Conservation (phyloP, 2,329 filamentous ascomycete species). For the Aspergillus hiratsukae region DNA sequence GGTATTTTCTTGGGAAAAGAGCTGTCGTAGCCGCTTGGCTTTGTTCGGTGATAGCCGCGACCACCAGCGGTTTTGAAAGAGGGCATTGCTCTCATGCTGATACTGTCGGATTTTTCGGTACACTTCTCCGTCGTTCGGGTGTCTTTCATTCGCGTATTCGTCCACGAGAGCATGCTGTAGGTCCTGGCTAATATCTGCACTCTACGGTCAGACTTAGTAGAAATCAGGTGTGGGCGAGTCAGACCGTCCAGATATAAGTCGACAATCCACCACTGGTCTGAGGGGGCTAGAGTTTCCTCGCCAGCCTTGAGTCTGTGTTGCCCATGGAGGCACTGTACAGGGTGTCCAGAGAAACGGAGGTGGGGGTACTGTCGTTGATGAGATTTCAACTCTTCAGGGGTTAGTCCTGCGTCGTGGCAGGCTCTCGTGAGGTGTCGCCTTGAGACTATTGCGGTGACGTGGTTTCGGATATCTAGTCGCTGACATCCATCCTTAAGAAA, state of each 20-base stretch:
- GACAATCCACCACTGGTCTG: no score
- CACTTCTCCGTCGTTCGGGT: conserved; percentile 6
- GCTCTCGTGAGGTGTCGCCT: background rate
- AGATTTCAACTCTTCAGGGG: no score
- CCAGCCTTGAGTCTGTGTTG: no score
- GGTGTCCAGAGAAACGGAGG: no score
- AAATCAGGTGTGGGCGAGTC: no score
- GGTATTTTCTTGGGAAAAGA: conserved; percentile 3
- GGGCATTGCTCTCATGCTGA: conserved; percentile 3
- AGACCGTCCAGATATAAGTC: no score
- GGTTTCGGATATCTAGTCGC: conserved; percentile 15
- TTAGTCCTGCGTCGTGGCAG: no score
- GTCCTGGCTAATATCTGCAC: conserved; percentile 7
- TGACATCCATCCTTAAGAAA: conserved; percentile 7
- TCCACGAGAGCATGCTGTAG: conserved; percentile 9
- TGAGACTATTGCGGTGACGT: conserved; percentile 17
- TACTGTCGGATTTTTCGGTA: conserved; percentile 11
- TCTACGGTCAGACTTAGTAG: no score
- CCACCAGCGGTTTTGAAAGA: conserved; percentile 3
- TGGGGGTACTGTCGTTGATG: no score
- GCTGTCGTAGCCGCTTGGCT: conserved; percentile 5
- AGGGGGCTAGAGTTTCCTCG: no score
- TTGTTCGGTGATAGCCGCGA: conserved; percentile 9
- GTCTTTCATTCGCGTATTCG: conserved; percentile 8
- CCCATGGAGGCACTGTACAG: no score